Evolutionary conservation across 306 rosid genomes (phyloP), one percentile per base, ranked within the genome.

Genomic region (Prunus campanulata): DNA sequence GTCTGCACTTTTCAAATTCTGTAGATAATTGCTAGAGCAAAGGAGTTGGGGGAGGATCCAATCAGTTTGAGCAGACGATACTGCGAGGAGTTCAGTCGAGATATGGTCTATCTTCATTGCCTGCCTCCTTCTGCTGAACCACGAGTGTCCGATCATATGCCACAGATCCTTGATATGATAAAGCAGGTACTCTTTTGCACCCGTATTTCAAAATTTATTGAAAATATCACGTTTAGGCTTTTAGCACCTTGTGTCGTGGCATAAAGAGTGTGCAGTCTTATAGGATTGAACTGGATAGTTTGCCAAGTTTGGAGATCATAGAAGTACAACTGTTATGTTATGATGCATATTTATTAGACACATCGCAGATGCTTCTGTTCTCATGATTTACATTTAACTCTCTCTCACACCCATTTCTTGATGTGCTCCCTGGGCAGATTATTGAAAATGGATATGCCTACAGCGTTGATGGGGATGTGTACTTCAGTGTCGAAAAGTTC

Each of bases 21-120:
- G 97, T 95, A 95, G 97, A 95, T 95, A 83, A 95, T 95, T 81
- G 85, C 88, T 78, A 84, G 97, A 86, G 93, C 97, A 64, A 95
- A 89, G 24, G 88, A 95, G 78, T 69, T 95, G 83, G 93, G 97
- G 62, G 93, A 92, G 85, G 93, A 95, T 82, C 97, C 99, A 18
- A 84, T 95, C 61, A 78, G 83, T 80, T 88, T 95, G 91, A 95
- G 99, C 67, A 69, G 76, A 22, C 93, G 91, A 16, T 92, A 82
- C 67, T 92, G 97, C 14, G 83, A 95, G 71, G 99, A 92, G 86
- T 95, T 92, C 78, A 64, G 75, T 71, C 88, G 48, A 69, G 99
- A 95, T 83, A 95, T 95, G 99, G 59, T 9, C 70, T 72, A 72
- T 83, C 97, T 92, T 39, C 84, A 87, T 74, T 92, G 97, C 82